Evolutionary conservation across 2,329 filamentous ascomycete species (phyloP).

Genomic region (Venturia nashicola): DNA sequence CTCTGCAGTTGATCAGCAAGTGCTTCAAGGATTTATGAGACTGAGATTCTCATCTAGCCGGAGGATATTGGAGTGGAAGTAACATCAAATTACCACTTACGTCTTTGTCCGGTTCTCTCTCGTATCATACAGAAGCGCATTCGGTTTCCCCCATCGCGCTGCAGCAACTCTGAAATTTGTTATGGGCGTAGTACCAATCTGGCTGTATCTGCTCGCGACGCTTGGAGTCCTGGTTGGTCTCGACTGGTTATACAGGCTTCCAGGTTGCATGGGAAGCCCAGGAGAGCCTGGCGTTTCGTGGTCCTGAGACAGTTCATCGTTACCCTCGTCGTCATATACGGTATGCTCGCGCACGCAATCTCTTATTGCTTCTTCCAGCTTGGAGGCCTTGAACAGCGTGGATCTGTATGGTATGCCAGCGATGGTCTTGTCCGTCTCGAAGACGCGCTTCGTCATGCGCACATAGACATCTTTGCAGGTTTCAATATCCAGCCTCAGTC

Average conservation of each 20-base stretch:
- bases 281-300: constrained; percentile 24
- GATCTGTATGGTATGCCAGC: constrained; percentile 89
- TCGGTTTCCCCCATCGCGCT: constrained; percentile 62
- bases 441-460: constrained; percentile 84
- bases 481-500: constrained; percentile 81
- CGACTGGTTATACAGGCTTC: constrained; percentile 23
- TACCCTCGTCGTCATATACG: constrained; percentile 66
- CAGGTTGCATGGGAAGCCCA: constrained; percentile 32
- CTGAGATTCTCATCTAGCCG: background rate
- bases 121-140: constrained; percentile 78
- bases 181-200: constrained; percentile 54
- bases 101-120: constrained; percentile 81
- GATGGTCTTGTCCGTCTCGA: constrained; percentile 97
- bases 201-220: constrained; percentile 72
- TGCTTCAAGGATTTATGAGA: background rate
- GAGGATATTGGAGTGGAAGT: no score
- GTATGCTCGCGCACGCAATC: constrained; percentile 77
- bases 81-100: constrained; percentile 39
- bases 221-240: constrained; percentile 53
- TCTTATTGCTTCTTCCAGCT: constrained; percentile 84
- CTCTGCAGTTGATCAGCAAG: constrained; percentile 39
- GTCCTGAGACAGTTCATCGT: constrained; percentile 45
- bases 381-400: constrained; percentile 93
- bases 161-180: constrained; percentile 27
- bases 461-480: constrained; percentile 97